Evolutionary conservation across 768 basidiomycete genomes (phyloP), one percentile per base, ranked within the genome.

Genomic region (Leccinum disarticulatum): DNA sequence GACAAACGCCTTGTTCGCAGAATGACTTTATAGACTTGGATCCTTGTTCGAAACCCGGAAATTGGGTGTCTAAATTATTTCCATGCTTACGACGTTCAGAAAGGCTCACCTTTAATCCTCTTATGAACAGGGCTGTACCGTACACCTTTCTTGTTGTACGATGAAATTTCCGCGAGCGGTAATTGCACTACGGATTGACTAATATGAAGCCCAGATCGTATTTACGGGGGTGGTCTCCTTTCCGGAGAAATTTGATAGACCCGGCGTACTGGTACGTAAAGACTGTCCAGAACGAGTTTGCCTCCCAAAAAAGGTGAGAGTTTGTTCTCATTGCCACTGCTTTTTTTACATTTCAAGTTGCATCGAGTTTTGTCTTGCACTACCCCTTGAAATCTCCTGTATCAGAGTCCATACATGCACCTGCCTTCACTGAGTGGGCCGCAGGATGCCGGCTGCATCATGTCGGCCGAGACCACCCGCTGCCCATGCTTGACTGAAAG

Each of bases 91-190:
- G 7, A 35, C 53, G 28, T 22, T 54, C 25, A 30, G 3, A 41
- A 54, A 35, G 30, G 48, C 54, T 61, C 58, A 59, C 55, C 28
- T 46, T 57, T 22, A 41, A 36, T 36, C 50, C 46, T 27, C 19
- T 56, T 47, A 60, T 61, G 43, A 60, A 52, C 56, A 55, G 46
- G 62, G 55, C 43, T 61, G 58, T 63, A 61, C 31, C 63, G 51
- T 50, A 65, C 58, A 55, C 62, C 72, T 59, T 64, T 64, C 63
- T 68, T 65, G 68, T 66, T 68, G 69, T 61, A 62, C 47, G 33
- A 63, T 62, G 60, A 69, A 65, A 73, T 69, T 61, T 66, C 69
- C 67, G 65, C 47, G 56, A 61, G 63, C 68, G 68, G 73, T 68
- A 68, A 71, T 71, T 70, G 64, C 54, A 48, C 57, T 60, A 60